phyloP scores from a whole-genome alignment of 176 grass and related monocot species.

The Juncus effusus region DNA sequence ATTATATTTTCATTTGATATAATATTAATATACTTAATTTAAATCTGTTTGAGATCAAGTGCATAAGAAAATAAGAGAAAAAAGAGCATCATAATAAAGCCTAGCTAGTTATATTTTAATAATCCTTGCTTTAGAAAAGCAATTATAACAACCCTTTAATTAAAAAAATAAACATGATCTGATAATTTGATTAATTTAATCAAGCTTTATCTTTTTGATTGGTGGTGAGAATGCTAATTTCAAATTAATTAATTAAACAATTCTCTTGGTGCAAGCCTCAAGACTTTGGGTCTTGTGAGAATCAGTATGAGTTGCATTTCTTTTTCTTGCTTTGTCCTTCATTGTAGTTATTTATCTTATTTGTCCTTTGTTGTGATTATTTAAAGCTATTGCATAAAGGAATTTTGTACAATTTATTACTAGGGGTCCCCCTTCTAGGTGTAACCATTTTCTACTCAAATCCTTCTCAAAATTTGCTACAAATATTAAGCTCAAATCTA shows the following conservation, averaged over 20 bases:
- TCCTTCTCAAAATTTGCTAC: background rate
- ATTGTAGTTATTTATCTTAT: too few relatives aligned
- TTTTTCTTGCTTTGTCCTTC: background rate
- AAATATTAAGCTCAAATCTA: background rate
- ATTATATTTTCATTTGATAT: too few relatives aligned
- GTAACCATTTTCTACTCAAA: slow-evolving; percentile 8
- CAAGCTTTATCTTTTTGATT: slow-evolving; percentile 26
- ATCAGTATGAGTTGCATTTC: background rate
- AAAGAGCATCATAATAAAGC: too few relatives aligned
- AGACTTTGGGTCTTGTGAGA: slow-evolving; percentile 19
- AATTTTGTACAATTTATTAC: slow-evolving; percentile 10
- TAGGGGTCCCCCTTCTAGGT: background rate
- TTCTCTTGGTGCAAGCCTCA: slow-evolving; percentile 17
- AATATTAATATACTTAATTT: too few relatives aligned
- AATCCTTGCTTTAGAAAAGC: slow-evolving; percentile 16
- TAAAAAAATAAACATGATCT: slow-evolving; percentile 12
- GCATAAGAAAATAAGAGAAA: too few relatives aligned
- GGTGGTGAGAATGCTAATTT: slow-evolving; percentile 25
- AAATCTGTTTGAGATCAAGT: too few relatives aligned
- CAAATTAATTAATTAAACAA: slow-evolving; percentile 16
- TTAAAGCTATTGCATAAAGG: background rate
- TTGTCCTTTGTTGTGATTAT: background rate
- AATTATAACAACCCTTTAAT: slow-evolving; percentile 9
- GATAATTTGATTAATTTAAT: slow-evolving; percentile 9
- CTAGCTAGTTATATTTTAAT: background rate